A percentile compares a stretch with the other conserved stretches of the same genome.
Conservation (phyloP, 352 stramenopile species). For the Thraustotheca clavata region DNA sequence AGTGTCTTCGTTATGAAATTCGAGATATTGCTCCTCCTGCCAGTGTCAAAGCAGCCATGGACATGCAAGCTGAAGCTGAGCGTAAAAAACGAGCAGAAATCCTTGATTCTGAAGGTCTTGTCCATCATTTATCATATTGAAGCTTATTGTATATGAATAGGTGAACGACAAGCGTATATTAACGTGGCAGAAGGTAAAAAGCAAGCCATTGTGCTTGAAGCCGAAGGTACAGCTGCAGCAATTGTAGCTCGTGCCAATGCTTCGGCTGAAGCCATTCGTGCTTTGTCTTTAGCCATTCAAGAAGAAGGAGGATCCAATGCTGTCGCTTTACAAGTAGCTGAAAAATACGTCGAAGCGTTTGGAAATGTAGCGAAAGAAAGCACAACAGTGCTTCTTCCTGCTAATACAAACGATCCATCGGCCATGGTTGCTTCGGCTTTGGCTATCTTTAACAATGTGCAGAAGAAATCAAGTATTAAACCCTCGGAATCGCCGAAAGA, state of each 20-base stretch:
- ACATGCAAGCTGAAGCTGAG: slow-evolving; percentile 90
- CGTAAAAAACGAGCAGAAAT: slow-evolving; percentile 88
- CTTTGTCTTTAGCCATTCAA: slow-evolving; percentile 61
- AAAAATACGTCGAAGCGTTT: slow-evolving; percentile 91
- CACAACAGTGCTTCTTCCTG: slow-evolving; percentile 76
- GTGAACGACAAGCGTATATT: slow-evolving; percentile 65
- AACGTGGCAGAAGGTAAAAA: slow-evolving; percentile 89
- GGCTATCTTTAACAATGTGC: slow-evolving; percentile 82
- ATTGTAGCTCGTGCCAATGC: slow-evolving; percentile 77
- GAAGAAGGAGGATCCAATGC: slow-evolving; percentile 63
- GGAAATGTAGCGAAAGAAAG: slow-evolving; percentile 84
- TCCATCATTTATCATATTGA: background rate
- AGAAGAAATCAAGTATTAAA: slow-evolving; percentile 34
- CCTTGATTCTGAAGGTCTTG: slow-evolving; percentile 83
- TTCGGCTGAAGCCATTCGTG: slow-evolving; percentile 71
- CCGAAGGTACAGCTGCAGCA: slow-evolving; percentile 75
- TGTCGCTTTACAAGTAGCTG: slow-evolving; percentile 77
- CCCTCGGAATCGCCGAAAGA: background rate
- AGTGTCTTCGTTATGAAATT: slow-evolving; percentile 88
- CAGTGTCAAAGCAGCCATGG: slow-evolving; percentile 84
- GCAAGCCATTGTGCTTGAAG: slow-evolving; percentile 72
- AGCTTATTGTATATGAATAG: slow-evolving; percentile 21
- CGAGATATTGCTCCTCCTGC: slow-evolving; percentile 81
- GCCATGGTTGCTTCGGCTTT: slow-evolving; percentile 86
- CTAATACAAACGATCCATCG: slow-evolving; percentile 76